Evolutionary conservation across 1,139 yeast genomes (phyloP), one percentile per base, ranked within the genome.

Genomic region (Magnusiomyces clavatus): DNA sequence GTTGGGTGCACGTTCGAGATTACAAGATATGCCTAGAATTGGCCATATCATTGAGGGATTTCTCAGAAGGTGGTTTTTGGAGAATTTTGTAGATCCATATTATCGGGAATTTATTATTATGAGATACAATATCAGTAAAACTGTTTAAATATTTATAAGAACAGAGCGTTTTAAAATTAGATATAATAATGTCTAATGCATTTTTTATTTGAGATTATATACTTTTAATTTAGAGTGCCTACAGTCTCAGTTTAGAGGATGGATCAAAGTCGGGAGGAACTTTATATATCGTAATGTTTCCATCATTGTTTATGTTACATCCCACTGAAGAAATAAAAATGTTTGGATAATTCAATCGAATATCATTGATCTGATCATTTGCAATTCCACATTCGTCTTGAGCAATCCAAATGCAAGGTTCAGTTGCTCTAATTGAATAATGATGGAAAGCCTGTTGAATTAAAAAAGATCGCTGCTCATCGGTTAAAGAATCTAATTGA

Each of bases 1-100:
- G 48, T 88, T 92, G 50, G 99, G 99, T 0, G 86, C 97, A 0
- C 76, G 96, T 51, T 89, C 97, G 0, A 84, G 92, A 65, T 73
- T 92, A 42, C 96, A 92, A 67, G 92, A 92, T 63, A 89, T 92
- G 20, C 98, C 99, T 8, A 88, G 92, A 64, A 82, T 92, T 42
- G 82, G 96, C 10, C 82, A 88, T 48, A 72, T 92, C 48, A 81
- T 94, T 39, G 97, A 92, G 63, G 81, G 81, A 55, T 82, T 83
- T 58, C 75, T 92, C 48, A 77, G 95, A 57, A 83, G 83, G 56
- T 90, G 97, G 96, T 90, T 92, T 64, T 81, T 83, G 24, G 97
- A 89, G 60, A 75, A 96, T 56, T 88, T 96, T 64, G 95, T 94
- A 6, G 95, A 88, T 60, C 99, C 99, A 1, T 73, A 90, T 56